phyloP scores from a whole-genome alignment of 345 rosid species.

The Melaleuca alternifolia region DNA sequence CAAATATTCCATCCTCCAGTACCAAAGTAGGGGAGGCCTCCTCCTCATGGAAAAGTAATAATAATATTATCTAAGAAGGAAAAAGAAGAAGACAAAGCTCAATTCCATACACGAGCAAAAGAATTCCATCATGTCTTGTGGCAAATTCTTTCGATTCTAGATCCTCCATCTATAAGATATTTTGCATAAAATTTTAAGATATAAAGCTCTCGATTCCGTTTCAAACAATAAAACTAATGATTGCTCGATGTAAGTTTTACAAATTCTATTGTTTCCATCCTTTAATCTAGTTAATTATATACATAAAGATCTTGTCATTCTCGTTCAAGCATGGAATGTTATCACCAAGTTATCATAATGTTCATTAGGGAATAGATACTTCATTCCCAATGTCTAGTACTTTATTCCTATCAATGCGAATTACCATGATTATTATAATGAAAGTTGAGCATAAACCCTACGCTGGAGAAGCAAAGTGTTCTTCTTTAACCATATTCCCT shows the following conservation, averaged over 20 bases:
- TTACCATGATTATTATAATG: neutral
- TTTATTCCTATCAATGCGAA: conserved; percentile 25
- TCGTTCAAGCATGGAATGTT: neutral
- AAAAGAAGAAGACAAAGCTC: neutral
- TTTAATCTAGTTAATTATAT: neutral
- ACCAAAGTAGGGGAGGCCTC: neutral
- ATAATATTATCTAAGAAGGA: neutral
- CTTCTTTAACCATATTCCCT: conserved; percentile 21
- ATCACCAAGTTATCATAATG: neutral
- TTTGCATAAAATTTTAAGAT: neutral
- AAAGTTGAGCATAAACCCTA: neutral
- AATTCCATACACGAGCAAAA: neutral
- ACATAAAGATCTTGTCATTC: neutral
- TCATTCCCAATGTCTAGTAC: conserved; percentile 17
- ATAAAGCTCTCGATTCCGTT: neutral
- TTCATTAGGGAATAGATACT: conserved; percentile 17
- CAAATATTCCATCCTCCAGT: neutral
- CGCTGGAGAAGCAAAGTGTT: neutral
- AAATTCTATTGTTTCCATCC: neutral
- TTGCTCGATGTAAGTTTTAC: neutral
- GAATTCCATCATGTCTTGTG: neutral
- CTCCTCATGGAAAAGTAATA: neutral
- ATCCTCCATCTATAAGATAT: neutral
- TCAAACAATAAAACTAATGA: neutral
- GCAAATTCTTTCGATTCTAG: neutral